Percentiles rank a stretch among this genome's conserved stretches.
Evolutionary conservation across 139 green algal species (phyloP).

Genomic region (Chlorella sorokiniana): DNA sequence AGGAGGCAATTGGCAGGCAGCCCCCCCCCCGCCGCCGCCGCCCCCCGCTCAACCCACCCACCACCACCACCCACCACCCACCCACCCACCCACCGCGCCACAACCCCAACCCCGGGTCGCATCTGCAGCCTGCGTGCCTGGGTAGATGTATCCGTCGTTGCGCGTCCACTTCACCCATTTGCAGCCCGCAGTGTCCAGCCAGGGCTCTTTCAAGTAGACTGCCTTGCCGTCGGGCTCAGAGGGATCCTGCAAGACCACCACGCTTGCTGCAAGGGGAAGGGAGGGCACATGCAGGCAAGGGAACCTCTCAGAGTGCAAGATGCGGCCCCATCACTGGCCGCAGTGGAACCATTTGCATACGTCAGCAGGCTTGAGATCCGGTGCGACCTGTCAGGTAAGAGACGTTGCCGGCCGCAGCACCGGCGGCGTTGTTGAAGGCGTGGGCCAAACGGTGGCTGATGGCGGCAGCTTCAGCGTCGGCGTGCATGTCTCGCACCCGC

Average conservation of each 20-base stretch:
- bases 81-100: neutral
- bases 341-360: too few relatives aligned
- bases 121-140: neutral
- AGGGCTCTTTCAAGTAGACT: neutral
- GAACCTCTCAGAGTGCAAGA: too few relatives aligned
- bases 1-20: too few relatives aligned
- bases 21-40: too few relatives aligned
- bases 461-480: neutral
- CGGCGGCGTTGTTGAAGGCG: neutral
- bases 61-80: neutral
- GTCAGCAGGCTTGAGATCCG: too few relatives aligned
- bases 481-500: neutral
- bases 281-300: neutral
- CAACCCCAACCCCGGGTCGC: neutral
- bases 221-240: neutral
- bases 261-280: neutral
- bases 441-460: neutral
- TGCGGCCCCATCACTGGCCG: too few relatives aligned
- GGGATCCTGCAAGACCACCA: neutral
- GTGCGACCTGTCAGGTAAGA: neutral
- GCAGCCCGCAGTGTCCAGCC: neutral
- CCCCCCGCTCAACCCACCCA: too few relatives aligned
- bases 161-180: constrained; percentile 5
- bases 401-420: neutral
- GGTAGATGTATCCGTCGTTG: neutral